These are phyloP conservation scores for Carnegiea gigantea DNA, from an alignment of 179 eudicot genomes.

Conservation along the genomic window DNA sequence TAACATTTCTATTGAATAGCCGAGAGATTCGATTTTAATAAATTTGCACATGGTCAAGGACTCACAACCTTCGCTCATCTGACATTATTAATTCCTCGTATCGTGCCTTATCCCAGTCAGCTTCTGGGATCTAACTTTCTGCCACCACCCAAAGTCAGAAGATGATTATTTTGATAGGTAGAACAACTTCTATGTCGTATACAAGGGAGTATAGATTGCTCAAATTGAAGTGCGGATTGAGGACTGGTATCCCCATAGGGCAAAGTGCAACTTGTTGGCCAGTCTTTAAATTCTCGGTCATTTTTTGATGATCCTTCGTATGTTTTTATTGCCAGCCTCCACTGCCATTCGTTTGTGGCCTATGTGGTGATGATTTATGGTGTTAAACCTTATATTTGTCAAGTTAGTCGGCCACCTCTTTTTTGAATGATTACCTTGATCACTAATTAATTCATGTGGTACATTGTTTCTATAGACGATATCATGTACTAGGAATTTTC, in stretches of 20 bases:
- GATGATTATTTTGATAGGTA: background rate
- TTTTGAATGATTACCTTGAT: background rate
- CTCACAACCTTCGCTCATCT: background rate
- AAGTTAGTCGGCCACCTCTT: conserved; percentile 23
- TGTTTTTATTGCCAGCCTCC: background rate
- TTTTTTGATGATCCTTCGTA: too few species aligned
- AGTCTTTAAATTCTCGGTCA: background rate
- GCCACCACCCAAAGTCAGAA: background rate
- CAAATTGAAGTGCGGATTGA: background rate
- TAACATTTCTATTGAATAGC: too few species aligned
- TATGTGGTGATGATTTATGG: background rate
- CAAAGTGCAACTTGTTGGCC: background rate
- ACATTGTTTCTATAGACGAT: too few species aligned
- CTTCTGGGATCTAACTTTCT: background rate
- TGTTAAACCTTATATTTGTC: conserved; percentile 22
- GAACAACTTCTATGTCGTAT: background rate
- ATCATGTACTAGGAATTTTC: background rate
- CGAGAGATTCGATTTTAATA: too few species aligned
- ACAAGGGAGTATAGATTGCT: background rate
- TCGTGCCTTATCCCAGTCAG: background rate
- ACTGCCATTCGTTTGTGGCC: background rate
- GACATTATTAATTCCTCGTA: background rate
- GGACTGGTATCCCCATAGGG: background rate
- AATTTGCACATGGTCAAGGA: too few species aligned
- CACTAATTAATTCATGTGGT: background rate